phyloP scores from a whole-genome alignment of 2,329 filamentous ascomycete species.

The Dichotomopilus funicola region DNA sequence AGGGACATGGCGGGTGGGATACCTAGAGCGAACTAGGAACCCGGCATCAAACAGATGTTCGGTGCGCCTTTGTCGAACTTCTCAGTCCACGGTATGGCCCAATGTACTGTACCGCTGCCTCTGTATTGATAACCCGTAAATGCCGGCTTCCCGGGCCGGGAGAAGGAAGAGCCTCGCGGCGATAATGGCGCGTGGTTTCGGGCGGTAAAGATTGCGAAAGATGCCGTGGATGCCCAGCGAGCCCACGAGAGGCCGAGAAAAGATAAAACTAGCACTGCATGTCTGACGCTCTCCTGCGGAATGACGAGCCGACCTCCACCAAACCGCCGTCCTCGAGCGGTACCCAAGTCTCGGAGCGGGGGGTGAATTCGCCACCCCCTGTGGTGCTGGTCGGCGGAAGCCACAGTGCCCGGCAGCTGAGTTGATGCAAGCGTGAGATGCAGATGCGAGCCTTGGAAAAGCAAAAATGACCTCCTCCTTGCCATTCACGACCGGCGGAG shows the following conservation, averaged over 20 bases:
- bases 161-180: not conserved
- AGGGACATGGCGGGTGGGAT: conserved; percentile 1
- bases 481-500: too few relatives aligned
- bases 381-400: not conserved
- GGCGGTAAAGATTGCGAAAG: too few relatives aligned
- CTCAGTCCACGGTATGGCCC: not conserved
- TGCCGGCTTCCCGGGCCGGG: not conserved
- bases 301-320: conserved; percentile 6
- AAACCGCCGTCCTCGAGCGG: not conserved
- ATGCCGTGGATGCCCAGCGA: too few relatives aligned
- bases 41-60: not conserved
- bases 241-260: too few relatives aligned
- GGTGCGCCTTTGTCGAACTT: not conserved
- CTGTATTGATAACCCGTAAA: not conserved
- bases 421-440: not conserved
- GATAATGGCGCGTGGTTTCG: too few relatives aligned
- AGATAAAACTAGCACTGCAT: conserved; percentile 3
- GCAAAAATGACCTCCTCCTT: not conserved
- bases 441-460: not conserved
- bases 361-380: conserved; percentile 5
- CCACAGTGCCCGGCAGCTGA: not conserved
- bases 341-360: not conserved
- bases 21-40: not conserved
- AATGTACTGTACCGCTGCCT: not conserved
- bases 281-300: conserved; percentile 13